phyloP scores from a whole-genome alignment of 768 basidiomycete genomes.

The Podaxis carcinomalis region DNA sequence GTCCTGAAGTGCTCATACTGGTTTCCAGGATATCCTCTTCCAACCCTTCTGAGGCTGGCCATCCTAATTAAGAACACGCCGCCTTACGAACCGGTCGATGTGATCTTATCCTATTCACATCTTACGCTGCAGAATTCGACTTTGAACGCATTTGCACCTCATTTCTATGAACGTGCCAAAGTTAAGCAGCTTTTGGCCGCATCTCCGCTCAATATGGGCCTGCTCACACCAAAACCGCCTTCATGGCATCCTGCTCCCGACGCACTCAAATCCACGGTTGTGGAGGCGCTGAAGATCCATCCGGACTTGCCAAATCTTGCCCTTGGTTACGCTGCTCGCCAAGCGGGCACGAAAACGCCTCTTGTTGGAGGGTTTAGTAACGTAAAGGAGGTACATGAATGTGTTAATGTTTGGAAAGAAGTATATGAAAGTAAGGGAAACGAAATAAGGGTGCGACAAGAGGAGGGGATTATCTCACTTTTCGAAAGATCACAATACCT shows the following conservation, averaged over 20 bases:
- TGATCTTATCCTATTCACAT: constrained; percentile 79
- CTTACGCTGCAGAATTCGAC: constrained; percentile 71
- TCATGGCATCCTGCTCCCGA: constrained; percentile 76
- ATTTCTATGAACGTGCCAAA: constrained; percentile 57
- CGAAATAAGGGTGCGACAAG: constrained; percentile 33
- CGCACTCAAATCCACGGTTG: constrained; percentile 38
- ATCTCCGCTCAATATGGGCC: constrained; percentile 83
- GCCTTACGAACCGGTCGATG: constrained; percentile 71
- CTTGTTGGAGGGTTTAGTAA: constrained; percentile 71
- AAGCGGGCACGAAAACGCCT: constrained; percentile 46
- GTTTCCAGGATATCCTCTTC: constrained; percentile 67
- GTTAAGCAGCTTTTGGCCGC: constrained; percentile 70
- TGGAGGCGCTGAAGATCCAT: constrained; percentile 30
- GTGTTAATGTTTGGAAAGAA: constrained; percentile 63
- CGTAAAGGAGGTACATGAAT: constrained; percentile 72
- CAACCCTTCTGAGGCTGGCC: constrained; percentile 79
- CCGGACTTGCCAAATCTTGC: constrained; percentile 61
- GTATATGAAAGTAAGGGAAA: constrained; percentile 35
- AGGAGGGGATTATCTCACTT: constrained; percentile 38
- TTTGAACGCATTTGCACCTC: constrained; percentile 49
- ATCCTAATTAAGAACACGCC: constrained; percentile 64
- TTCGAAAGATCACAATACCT: constrained; percentile 50
- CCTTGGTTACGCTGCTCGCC: constrained; percentile 63
- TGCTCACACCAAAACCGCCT: constrained; percentile 55
- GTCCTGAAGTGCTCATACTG: neutral